phyloP scores from a whole-genome alignment of 169 alveolate genomes.

The Cryptosporidium ubiquitum region DNA sequence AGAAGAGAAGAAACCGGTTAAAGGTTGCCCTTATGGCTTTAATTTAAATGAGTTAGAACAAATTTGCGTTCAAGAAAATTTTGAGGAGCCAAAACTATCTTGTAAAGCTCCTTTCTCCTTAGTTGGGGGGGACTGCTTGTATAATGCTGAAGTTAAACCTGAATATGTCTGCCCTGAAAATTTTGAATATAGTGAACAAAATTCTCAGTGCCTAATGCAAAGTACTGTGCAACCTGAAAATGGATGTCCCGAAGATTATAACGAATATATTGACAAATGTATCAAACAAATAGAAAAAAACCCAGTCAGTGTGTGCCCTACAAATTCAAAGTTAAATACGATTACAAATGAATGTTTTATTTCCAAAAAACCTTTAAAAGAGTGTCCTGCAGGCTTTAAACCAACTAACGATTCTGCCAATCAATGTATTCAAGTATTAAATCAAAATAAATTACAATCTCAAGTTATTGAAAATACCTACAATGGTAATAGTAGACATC shows the following conservation, averaged over 20 bases:
- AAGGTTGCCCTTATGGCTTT: conserved; percentile 71
- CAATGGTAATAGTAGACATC: neutral
- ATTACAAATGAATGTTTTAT: conserved; percentile 59
- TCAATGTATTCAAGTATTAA: conserved; percentile 15
- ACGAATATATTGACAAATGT: conserved; percentile 58
- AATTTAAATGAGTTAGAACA: conserved; percentile 27
- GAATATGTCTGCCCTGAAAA: conserved; percentile 69
- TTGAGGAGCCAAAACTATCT: conserved; percentile 41
- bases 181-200: conserved; percentile 9
- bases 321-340: conserved; percentile 46
- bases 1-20: conserved; percentile 26
- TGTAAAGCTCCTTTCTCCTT: conserved; percentile 51
- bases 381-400: conserved; percentile 68
- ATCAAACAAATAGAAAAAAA: conserved; percentile 47
- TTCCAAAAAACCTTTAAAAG: conserved; percentile 42
- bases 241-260: conserved; percentile 64
- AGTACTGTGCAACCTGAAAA: conserved; percentile 15
- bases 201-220: conserved; percentile 5
- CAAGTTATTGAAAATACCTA: neutral
- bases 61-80: conserved; percentile 59
- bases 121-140: conserved; percentile 64
- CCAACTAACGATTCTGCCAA: conserved; percentile 37
- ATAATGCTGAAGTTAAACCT: conserved; percentile 34
- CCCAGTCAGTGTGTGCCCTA: conserved; percentile 64
- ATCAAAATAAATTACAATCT: neutral